Evolutionary conservation across 805 yeast genomes (phyloP), one percentile per base, ranked within the genome.

Genomic region (Babjeviella inositovora): DNA sequence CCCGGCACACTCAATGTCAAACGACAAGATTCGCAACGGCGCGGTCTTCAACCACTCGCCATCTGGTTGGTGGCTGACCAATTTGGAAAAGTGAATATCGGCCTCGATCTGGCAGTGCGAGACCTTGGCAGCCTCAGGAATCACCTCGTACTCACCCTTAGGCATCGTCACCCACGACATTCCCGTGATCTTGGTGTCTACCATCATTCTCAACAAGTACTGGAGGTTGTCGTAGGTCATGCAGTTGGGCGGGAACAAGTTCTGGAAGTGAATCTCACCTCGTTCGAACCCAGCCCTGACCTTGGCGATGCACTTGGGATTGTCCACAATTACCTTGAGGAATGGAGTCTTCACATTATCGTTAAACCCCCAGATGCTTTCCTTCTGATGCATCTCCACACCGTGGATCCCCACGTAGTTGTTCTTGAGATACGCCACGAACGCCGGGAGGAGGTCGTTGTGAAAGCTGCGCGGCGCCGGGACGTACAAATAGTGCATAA

Each of bases 1-100:
- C 21, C 98, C 98, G 3, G 98, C 90, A 62, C 99, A 90, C 49
- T 90, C 99, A 30, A 90, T 90, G 59, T 90, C 99, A 45, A 90
- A 87, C 7, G 96, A 84, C 34, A 90, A 55, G 23, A 90, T 72
- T 39, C 99, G 73, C 29, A 90, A 57, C 0, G 98, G 98, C 1
- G 98, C 97, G 53, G 79, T 74, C 33, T 71, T 75, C 17, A 82
- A 64, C 85, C 92, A 92, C 30, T 85, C 84, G 4, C 94, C 96
- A 41, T 87, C 97, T 0, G 95, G 63, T 2, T 82, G 62, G 43
- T 82, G 97, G 1, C 93, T 61, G 1, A 80, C 43, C 24, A 90
- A 45, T 32, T 81, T 73, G 15, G 50, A 50, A 39, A 70, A 84
- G 38, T 74, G 60, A 8, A 90, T 64, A 5, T 56, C 45, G 17